Conservation (phyloP, 2,329 filamentous ascomycete genomes). For the Teratosphaeria pseudoeucalypti region DNA sequence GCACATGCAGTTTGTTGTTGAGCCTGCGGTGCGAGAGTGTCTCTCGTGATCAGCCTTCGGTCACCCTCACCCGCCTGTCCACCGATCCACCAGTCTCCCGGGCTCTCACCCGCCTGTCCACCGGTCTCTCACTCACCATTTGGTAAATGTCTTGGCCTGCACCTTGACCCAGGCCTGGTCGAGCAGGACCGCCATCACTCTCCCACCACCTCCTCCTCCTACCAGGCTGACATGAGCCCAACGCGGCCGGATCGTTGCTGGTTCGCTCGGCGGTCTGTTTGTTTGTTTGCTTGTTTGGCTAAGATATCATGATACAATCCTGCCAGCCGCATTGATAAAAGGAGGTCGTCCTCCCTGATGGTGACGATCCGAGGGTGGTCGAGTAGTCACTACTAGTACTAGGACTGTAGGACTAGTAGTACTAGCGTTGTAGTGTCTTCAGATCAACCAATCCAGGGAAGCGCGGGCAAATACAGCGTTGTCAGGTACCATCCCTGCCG, state of each 20-base stretch:
- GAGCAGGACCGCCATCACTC: constrained; percentile 2
- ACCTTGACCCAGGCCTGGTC: constrained; percentile 12
- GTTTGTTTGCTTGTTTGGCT: too few species aligned
- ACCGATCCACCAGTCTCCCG: not conserved
- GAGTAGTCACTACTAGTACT: too few species aligned
- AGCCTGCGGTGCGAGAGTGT: constrained; percentile 44
- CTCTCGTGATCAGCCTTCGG: not conserved
- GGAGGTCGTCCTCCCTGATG: too few species aligned
- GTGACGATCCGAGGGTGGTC: too few species aligned
- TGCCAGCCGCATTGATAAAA: too few species aligned
- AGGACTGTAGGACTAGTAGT: not conserved
- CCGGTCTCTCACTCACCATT: constrained; percentile 2
- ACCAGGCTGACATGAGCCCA: too few species aligned
- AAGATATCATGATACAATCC: too few species aligned
- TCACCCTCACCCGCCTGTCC: not conserved
- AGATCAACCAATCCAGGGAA: not conserved
- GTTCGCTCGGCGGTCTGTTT: too few species aligned
- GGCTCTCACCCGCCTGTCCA: not conserved
- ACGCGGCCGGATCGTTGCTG: too few species aligned
- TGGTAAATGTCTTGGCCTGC: constrained; percentile 10
- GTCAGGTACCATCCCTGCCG: not conserved
- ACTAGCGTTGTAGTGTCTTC: too few species aligned
- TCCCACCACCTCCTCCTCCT: not conserved
- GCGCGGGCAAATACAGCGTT: not conserved
- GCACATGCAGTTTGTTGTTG: constrained; percentile 81